Evolutionary conservation across 345 rosid species (phyloP), one percentile per base, ranked within the genome.

Genomic region (Aurinia saxatilis): DNA sequence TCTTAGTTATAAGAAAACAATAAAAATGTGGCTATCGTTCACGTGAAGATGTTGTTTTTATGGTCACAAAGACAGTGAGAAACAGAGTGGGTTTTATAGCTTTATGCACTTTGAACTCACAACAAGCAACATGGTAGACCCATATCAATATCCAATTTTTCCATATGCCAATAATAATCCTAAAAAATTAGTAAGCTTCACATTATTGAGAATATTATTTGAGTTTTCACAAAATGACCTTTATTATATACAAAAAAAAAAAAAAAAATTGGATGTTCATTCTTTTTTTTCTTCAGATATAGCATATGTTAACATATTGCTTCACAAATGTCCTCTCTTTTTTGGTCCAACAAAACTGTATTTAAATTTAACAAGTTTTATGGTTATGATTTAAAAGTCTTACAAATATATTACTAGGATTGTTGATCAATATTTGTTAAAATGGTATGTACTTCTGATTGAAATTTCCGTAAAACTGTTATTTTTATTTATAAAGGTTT

Each of bases 51-150:
- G 63, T 54, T 70, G 29, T 46, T 29, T 30, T 37, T 48, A 27
- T 40, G 6, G 69, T 70, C 74, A 56, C 74, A 63, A 16, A 70
- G 69, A 56, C 69, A 70, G 69, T 31, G 74, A 63, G 74, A 33
- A 70, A 70, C 74, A 70, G 64, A 70, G 74, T 70, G 65, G 52
- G 38, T 70, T 70, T 57, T 48, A 70, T 55, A 49, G 65, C 74
- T 63, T 63, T 70, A 56, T 63, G 54, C 65, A 70, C 65, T 70
- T 63, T 63, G 59, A 63, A 56, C 59, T 63, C 64, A 6, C 64
- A 70, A 49, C 74, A 63, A 33, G 59, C 69, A 63, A 63, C 74
- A 70, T 70, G 74, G 74, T 63, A 70, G 70, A 70, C 74, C 74
- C 65, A 63, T n/a, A n/a, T 63, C 40, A 33, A 33, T 35, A 55